Conservation (phyloP, 192 early-diverging fungal genomes). For the Gaertneriomyces sp. region DNA sequence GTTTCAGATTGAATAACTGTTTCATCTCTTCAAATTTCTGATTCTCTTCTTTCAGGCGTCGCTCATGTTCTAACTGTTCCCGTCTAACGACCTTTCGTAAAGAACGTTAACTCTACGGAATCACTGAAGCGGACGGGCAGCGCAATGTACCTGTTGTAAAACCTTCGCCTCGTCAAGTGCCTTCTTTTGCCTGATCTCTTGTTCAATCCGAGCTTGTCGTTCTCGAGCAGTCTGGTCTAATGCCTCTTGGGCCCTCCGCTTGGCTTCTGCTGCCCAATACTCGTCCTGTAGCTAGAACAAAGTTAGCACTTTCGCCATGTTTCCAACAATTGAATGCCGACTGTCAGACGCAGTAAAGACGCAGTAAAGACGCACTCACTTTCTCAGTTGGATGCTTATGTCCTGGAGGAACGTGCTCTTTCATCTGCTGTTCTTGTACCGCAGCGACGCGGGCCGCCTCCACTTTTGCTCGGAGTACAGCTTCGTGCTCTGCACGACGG, state of each 20-base stretch:
- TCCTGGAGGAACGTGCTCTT: background rate
- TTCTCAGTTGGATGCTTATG: slow-evolving; percentile 2
- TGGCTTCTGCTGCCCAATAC: background rate
- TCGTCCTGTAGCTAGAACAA: background rate
- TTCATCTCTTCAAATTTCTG: slow-evolving; percentile 38
- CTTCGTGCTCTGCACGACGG: slow-evolving; percentile 2
- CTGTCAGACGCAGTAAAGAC: background rate
- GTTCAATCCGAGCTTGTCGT: background rate
- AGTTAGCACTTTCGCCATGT: background rate
- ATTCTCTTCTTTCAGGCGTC: background rate
- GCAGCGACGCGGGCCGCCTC: slow-evolving; percentile 13
- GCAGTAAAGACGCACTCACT: background rate
- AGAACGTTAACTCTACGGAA: background rate
- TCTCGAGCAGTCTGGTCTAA: background rate
- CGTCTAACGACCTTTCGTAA: slow-evolving; percentile 2
- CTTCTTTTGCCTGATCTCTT: slow-evolving; percentile 2
- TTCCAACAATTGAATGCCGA: background rate
- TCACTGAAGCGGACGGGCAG: background rate
- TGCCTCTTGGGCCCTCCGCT: background rate
- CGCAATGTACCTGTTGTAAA: background rate
- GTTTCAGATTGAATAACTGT: slow-evolving; percentile 18
- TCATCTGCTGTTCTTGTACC: slow-evolving; percentile 14
- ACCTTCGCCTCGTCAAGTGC: slow-evolving; percentile 17
- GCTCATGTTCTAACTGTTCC: background rate
- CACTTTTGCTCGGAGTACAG: slow-evolving; percentile 2